Conservation (phyloP, 805 yeast species). For the Metschnikowia kunwiensis region DNA sequence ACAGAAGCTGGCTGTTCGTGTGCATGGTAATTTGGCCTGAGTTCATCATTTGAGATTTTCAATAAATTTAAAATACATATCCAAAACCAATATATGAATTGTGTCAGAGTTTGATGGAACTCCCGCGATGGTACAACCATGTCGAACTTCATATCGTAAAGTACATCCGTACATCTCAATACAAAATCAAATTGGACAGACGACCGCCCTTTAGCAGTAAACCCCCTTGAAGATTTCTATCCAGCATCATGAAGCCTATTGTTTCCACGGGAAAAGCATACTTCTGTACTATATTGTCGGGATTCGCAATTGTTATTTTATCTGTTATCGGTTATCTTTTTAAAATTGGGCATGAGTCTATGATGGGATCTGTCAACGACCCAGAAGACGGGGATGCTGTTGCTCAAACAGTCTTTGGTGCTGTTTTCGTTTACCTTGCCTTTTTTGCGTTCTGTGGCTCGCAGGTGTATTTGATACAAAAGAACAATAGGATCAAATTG, state of each 20-base stretch:
- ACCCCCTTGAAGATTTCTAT: too few relatives aligned
- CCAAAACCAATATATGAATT: too few relatives aligned
- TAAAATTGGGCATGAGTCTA: constrained; percentile 76
- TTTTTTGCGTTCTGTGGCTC: constrained; percentile 90
- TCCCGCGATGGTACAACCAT: too few relatives aligned
- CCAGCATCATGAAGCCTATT: constrained; percentile 38
- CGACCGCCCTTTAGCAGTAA: too few relatives aligned
- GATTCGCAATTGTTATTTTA: constrained; percentile 86
- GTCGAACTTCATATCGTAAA: too few relatives aligned
- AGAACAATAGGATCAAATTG: constrained; percentile 60
- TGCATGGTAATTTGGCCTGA: too few relatives aligned
- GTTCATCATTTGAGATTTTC: too few relatives aligned
- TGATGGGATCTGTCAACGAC: constrained; percentile 88
- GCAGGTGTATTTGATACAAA: constrained; percentile 64
- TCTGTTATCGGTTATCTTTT: constrained; percentile 82
- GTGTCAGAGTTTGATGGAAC: too few relatives aligned
- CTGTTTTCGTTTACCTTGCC: constrained; percentile 75
- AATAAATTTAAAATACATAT: too few relatives aligned
- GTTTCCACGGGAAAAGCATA: constrained; percentile 77
- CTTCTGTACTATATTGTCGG: constrained; percentile 90
- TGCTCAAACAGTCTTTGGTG: constrained; percentile 85
- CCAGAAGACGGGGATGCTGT: constrained; percentile 94
- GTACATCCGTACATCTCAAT: too few relatives aligned
- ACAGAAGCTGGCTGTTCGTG: too few relatives aligned
- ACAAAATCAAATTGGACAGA: too few relatives aligned